Evolutionary conservation across 1,284 basidiomycete species (phyloP), one percentile per base, ranked within the genome.

Genomic region (Papiliotrema laurentii): DNA sequence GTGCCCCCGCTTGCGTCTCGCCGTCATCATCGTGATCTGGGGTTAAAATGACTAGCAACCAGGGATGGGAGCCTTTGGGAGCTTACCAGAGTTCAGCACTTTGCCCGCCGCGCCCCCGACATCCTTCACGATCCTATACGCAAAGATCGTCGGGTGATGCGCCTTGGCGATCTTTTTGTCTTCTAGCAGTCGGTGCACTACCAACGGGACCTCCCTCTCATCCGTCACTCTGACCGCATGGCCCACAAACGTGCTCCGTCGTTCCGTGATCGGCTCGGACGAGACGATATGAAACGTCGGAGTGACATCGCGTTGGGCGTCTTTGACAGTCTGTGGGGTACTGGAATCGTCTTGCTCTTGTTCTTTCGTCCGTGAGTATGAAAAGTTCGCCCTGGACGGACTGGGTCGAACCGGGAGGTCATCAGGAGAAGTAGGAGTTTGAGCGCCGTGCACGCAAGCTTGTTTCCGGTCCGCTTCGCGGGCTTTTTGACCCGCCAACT

Each of bases 1-100:
- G 81, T 27, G 85, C 82, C 5, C 92, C 91, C 6, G 92, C 92
- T 1, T 89, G 89, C 0, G 85, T 84, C 73, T 97, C 92, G 1
- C 90, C 89, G 55, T 96, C 88, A 54, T 97, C 92, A 54, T 93
- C 89, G 54, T 93, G 92, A 66, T 96, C 91, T 92, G 37, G 6
- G 6, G 9, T 28, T 16, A 38, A 24, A 14, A 33, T 35, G 21
- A 34, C 2, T 9, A 35, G 4, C n/a, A 5, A 3, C 18, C 40
- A 35, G 36, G 2, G 3, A n/a, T 16, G 30, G 10, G n/a, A n/a
- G n/a, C n/a, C n/a, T n/a, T n/a, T n/a, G n/a, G n/a, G 2, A 34
- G 19, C 69, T 56, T 27, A 73, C 71, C 71, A 28, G 65, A 54
- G 42, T 63, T 57, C 19, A 60, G 55, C 1, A 72, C 56, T 35